Percentiles rank a stretch among this genome's conserved stretches.
Evolutionary conservation across 140 eudicot species (phyloP).

Genomic region (Senecio squalidus): DNA sequence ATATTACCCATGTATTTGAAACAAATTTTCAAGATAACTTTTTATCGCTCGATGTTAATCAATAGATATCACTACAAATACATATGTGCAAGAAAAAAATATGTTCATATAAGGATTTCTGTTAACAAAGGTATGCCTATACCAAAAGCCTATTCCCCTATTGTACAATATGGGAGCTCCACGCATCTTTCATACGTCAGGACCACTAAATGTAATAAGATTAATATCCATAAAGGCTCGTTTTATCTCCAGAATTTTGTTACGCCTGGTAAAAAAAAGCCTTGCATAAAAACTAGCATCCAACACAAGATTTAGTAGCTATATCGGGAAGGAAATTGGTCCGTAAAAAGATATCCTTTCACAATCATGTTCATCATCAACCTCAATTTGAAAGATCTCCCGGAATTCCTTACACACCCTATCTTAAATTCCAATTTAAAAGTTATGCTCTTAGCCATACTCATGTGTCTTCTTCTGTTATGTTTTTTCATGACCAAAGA

Average conservation of each 20-base stretch:
- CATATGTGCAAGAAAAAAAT: slow-evolving; percentile 8
- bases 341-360: not conserved
- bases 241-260: not conserved
- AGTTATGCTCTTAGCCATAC: slow-evolving; percentile 1
- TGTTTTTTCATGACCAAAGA: not conserved
- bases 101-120: slow-evolving; percentile 1
- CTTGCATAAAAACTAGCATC: not conserved
- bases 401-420: not conserved
- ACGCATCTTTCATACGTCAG: slow-evolving; percentile 10
- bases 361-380: slow-evolving; percentile 16
- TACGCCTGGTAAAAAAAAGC: not conserved
- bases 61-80: not conserved
- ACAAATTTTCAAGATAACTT: not conserved
- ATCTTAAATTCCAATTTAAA: not conserved
- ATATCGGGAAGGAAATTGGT: not conserved
- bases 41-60: not conserved
- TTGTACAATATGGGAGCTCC: slow-evolving; percentile 5
- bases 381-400: slow-evolving; percentile 10
- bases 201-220: slow-evolving; percentile 13
- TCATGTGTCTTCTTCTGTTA: slow-evolving; percentile 12
- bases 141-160: slow-evolving; percentile 7
- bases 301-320: slow-evolving; percentile 8
- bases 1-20: not conserved
- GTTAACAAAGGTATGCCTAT: slow-evolving; percentile 15
- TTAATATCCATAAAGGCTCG: slow-evolving; percentile 7